A percentile compares a stretch with the other conserved stretches of the same genome.
These are phyloP conservation scores for Venturia aucupariae DNA, from an alignment of 2,329 filamentous ascomycete species.

Conservation along the genomic window DNA sequence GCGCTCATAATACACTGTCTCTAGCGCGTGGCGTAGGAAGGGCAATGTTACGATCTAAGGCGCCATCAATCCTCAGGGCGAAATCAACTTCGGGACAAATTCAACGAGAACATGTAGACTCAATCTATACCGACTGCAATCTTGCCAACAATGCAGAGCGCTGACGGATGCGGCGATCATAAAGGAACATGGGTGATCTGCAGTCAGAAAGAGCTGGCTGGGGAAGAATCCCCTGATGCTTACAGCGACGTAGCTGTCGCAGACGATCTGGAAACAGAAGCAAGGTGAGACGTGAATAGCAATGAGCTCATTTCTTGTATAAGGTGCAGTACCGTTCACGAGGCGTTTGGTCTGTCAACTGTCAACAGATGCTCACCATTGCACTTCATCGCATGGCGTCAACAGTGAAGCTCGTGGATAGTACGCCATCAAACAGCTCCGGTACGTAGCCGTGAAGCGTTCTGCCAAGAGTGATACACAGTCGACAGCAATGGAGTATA, in stretches of 20 bases:
- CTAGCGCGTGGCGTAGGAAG: background rate
- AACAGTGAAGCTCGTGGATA: background rate
- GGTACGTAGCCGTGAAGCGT: background rate
- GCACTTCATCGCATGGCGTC: background rate
- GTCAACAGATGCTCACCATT: background rate
- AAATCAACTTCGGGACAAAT: too few species aligned
- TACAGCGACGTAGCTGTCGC: slow-evolving; percentile 31
- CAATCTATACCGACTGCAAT: background rate
- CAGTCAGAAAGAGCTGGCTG: slow-evolving; percentile 29
- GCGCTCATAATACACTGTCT: background rate
- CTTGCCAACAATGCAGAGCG: background rate
- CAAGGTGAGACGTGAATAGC: slow-evolving; percentile 28
- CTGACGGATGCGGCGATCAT: slow-evolving; percentile 14
- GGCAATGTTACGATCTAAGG: background rate
- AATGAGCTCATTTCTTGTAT: slow-evolving; percentile 1
- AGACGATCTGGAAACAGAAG: slow-evolving; percentile 27
- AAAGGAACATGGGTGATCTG: slow-evolving; percentile 31
- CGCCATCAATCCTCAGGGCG: slow-evolving; percentile 13
- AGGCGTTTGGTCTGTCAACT: background rate
- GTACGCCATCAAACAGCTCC: background rate
- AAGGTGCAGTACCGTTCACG: background rate
- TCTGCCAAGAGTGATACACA: background rate
- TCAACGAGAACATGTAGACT: background rate
- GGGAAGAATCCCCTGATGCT: slow-evolving; percentile 31
- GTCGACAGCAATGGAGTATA: background rate